Conservation (phyloP, 192 early-diverging fungal species). For the Coemansia sp. region DNA sequence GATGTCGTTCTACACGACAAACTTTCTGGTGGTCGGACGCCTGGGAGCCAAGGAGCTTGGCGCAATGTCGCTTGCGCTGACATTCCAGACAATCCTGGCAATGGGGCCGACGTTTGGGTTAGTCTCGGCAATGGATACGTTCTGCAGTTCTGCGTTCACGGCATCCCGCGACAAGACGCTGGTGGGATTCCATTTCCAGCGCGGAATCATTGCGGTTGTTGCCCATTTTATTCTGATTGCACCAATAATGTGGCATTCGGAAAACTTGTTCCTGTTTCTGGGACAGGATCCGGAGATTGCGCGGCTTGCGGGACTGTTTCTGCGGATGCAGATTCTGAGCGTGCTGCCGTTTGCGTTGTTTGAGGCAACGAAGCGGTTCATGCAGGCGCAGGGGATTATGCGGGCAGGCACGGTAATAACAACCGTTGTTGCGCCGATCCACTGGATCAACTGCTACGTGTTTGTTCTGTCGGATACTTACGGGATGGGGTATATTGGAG, state of each 20-base stretch:
- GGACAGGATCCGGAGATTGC: conserved; percentile 69
- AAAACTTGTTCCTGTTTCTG: conserved; percentile 64
- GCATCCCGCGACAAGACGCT: conserved; percentile 15
- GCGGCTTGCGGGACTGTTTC: conserved; percentile 56
- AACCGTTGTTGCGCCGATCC: conserved; percentile 66
- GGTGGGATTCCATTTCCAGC: conserved; percentile 19
- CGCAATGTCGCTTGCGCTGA: conserved; percentile 11
- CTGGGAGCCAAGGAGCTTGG: conserved; percentile 7
- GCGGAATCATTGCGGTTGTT: conserved; percentile 16
- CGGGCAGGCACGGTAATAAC: conserved; percentile 13
- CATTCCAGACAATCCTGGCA: not conserved
- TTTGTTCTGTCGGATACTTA: conserved; percentile 71
- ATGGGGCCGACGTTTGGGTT: conserved; percentile 7
- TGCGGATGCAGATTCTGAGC: conserved; percentile 66
- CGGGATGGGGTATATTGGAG: conserved; percentile 75
- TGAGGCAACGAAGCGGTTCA: conserved; percentile 78
- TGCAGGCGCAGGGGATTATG: conserved; percentile 88
- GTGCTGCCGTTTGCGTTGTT: conserved; percentile 72
- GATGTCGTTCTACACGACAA: not conserved
- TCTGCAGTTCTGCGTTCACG: conserved; percentile 19
- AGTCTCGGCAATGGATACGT: conserved; percentile 19
- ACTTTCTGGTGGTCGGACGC: not conserved
- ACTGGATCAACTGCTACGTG: conserved; percentile 70
- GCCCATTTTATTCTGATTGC: conserved; percentile 8
- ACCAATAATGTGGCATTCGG: conserved; percentile 31